Evolutionary conservation across 768 basidiomycete genomes (phyloP).

Genomic region (Pulveroboletus sp.): DNA sequence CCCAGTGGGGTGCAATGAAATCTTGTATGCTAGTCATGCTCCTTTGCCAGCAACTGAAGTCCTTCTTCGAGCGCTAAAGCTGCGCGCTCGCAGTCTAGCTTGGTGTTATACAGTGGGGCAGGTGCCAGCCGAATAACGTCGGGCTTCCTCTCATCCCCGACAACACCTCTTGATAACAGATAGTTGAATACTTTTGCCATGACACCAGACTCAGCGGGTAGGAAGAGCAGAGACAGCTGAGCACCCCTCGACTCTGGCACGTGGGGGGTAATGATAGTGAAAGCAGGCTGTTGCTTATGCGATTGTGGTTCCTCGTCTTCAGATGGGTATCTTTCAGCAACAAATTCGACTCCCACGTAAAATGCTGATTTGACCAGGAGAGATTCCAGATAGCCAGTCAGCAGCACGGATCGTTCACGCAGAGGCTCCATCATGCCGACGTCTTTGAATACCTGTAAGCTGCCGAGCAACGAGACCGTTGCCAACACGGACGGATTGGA

Average conservation of each 20-base stretch:
- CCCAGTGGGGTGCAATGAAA: too few relatives aligned
- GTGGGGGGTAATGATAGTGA: constrained; percentile 90
- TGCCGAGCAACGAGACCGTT: constrained; percentile 75
- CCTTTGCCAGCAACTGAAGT: constrained; percentile 32
- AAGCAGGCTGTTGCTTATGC: constrained; percentile 37
- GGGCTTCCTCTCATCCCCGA: constrained; percentile 89
- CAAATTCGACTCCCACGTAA: constrained; percentile 46
- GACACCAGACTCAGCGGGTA: constrained; percentile 48
- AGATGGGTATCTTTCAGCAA: constrained; percentile 27
- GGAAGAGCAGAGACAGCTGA: constrained; percentile 82
- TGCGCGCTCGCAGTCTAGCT: constrained; percentile 70
- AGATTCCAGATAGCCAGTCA: constrained; percentile 70
- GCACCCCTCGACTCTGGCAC: constrained; percentile 68
- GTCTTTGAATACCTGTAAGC: constrained; percentile 73
- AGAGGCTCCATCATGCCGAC: constrained; percentile 71
- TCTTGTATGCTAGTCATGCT: constrained; percentile 3
- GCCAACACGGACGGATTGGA: constrained; percentile 88
- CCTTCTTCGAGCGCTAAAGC: constrained; percentile 60
- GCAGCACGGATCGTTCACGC: constrained; percentile 59
- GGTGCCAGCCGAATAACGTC: constrained; percentile 91
- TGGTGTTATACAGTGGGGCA: constrained; percentile 80
- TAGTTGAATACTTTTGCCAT: constrained; percentile 69
- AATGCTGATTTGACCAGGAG: constrained; percentile 58
- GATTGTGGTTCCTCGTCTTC: constrained; percentile 15
- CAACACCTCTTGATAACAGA: constrained; percentile 66